Percentiles rank a stretch among this genome's conserved stretches.
These are phyloP conservation scores for Collybia nuda DNA, from an alignment of 768 basidiomycete genomes.

Conservation along the genomic window DNA sequence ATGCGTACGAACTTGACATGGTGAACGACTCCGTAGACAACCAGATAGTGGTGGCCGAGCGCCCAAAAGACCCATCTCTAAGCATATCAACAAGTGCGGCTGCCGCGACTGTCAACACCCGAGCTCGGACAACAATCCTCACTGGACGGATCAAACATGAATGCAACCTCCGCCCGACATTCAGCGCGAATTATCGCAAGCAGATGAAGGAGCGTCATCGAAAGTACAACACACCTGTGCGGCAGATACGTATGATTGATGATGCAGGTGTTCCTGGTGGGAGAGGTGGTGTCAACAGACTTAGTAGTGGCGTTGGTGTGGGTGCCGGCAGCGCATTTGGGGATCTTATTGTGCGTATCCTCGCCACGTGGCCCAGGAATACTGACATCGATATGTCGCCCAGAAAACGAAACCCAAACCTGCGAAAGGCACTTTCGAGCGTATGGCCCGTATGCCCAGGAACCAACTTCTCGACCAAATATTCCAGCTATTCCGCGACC, in stretches of 20 bases:
- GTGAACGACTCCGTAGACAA: conserved; percentile 83
- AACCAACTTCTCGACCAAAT: conserved; percentile 86
- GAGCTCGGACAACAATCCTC: conserved; percentile 75
- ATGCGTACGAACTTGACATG: conserved; percentile 87
- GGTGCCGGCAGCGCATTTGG: conserved; percentile 59
- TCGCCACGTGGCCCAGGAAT: neutral
- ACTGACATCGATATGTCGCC: neutral
- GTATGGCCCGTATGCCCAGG: conserved; percentile 88
- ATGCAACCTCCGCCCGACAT: conserved; percentile 68
- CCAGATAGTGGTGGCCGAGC: conserved; percentile 82
- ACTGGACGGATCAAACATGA: conserved; percentile 83
- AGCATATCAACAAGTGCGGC: conserved; percentile 32
- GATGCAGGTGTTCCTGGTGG: conserved; percentile 68
- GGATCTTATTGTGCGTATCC: conserved; percentile 54
- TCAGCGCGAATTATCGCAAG: conserved; percentile 65
- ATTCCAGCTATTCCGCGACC: conserved; percentile 75
- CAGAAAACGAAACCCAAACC: conserved; percentile 70
- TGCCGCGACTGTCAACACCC: conserved; percentile 45
- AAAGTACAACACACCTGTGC: conserved; percentile 63
- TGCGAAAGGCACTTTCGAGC: conserved; percentile 74
- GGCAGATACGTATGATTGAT: conserved; percentile 75
- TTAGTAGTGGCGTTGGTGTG: conserved; percentile 72
- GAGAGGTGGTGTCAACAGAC: conserved; percentile 71
- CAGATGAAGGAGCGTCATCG: conserved; percentile 70
- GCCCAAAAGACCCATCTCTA: conserved; percentile 61